Evolutionary conservation across 805 yeast species (phyloP).

Genomic region (Priceomyces castillae): DNA sequence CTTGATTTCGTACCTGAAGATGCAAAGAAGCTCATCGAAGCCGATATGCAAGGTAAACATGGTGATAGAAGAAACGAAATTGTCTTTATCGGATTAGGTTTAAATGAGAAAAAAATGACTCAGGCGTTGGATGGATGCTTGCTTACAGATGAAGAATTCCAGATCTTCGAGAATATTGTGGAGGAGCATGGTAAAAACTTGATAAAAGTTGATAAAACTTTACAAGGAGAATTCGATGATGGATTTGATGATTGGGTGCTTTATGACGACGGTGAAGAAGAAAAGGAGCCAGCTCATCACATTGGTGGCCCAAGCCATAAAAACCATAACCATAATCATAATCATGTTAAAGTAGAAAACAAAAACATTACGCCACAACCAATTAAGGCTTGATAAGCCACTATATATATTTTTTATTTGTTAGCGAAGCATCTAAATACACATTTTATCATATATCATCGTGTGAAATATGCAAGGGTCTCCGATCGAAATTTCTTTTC

Average conservation of each 20-base stretch:
- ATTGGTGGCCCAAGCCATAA: background rate
- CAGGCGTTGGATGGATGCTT: slow-evolving; percentile 36
- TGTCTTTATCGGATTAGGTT: slow-evolving; percentile 42
- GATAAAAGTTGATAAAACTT: slow-evolving; percentile 28
- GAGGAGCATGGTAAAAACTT: slow-evolving; percentile 22
- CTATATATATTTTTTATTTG: too few relatives aligned
- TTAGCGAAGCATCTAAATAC: too few relatives aligned
- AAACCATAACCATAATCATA: background rate
- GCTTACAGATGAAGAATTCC: slow-evolving; percentile 37
- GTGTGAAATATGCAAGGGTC: too few relatives aligned
- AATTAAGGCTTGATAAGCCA: too few relatives aligned
- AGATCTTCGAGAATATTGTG: slow-evolving; percentile 24
- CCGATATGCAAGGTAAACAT: slow-evolving; percentile 36
- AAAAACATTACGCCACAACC: too few relatives aligned
- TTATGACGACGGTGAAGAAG: slow-evolving; percentile 3
- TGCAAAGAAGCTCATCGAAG: slow-evolving; percentile 21
- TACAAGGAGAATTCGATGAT: slow-evolving; percentile 32
- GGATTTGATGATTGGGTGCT: slow-evolving; percentile 45
- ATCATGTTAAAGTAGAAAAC: too few relatives aligned
- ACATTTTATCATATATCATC: too few relatives aligned
- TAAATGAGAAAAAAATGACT: slow-evolving; percentile 26
- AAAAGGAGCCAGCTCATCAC: background rate
- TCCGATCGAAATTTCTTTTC: too few relatives aligned
- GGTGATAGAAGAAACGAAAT: slow-evolving; percentile 47
- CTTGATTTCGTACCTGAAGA: background rate